Percentiles rank a stretch among this genome's conserved stretches.
phyloP scores from a whole-genome alignment of 164 flowering plant genomes.

The Taxillus chinensis region DNA sequence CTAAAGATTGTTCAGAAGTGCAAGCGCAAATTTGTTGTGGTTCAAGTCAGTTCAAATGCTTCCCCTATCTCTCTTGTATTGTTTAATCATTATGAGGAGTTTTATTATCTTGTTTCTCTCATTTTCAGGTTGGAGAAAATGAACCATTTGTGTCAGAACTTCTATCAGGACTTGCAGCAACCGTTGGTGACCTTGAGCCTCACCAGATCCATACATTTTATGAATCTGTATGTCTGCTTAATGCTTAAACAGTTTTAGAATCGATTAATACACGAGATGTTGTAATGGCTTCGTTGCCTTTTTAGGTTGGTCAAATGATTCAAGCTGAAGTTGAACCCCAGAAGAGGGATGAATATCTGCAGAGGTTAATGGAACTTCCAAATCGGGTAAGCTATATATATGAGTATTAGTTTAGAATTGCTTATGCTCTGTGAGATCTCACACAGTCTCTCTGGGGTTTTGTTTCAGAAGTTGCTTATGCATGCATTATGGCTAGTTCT shows the following conservation, averaged over 20 bases:
- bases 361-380: constrained; percentile 89
- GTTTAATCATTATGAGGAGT: neutral
- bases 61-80: neutral
- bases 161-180: constrained; percentile 68
- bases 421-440: neutral
- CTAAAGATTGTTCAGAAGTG: constrained; percentile 98
- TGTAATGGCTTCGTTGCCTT: neutral
- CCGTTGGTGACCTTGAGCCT: constrained; percentile 90
- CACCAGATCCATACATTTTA: constrained; percentile 96
- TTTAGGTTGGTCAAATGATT: constrained; percentile 89
- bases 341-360: constrained; percentile 86
- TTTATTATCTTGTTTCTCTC: neutral
- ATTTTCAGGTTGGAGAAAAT: constrained; percentile 76
- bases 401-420: neutral
- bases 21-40: constrained; percentile 89
- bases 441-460: neutral
- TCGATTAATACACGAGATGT: neutral
- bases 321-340: constrained; percentile 94
- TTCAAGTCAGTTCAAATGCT: constrained; percentile 45
- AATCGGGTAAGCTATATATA: constrained; percentile 45
- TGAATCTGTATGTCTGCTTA: constrained; percentile 69
- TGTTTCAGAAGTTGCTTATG: neutral
- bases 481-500: neutral
- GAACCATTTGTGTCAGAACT: constrained; percentile 99
- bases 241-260: neutral